Conservation (phyloP, 2,329 filamentous ascomycete genomes). For the Aspergillus vadensis region DNA sequence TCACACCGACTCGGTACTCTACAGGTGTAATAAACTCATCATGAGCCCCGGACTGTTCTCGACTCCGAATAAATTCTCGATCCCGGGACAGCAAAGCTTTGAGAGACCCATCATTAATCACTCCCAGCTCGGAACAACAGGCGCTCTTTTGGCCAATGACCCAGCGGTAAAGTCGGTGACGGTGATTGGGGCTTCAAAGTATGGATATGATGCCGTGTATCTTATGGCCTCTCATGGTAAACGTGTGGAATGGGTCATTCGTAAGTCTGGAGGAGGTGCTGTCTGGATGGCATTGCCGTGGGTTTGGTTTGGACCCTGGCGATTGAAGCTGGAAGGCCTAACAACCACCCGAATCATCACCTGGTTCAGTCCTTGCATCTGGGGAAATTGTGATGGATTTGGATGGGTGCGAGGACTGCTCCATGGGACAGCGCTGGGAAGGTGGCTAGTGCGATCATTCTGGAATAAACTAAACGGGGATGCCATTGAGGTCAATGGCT, state of each 20-base stretch:
- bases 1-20: neutral
- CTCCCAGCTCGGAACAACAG: neutral
- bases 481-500: slow-evolving; percentile 3
- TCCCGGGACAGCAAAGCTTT: slow-evolving; percentile 1
- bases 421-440: slow-evolving; percentile 2
- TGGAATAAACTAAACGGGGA: slow-evolving; percentile 9
- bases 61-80: neutral
- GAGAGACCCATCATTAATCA: slow-evolving; percentile 3
- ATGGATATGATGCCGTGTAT: slow-evolving; percentile 7
- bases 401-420: neutral
- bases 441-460: slow-evolving; percentile 3
- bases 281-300: neutral
- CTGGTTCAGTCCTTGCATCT: slow-evolving; percentile 10
- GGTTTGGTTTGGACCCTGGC: neutral
- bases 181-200: slow-evolving; percentile 6
- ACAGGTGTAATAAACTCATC: slow-evolving; percentile 7
- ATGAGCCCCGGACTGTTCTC: slow-evolving; percentile 5
- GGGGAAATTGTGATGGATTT: slow-evolving; percentile 2
- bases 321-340: neutral
- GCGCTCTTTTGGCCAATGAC: neutral
- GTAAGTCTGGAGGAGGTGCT: slow-evolving; percentile 4
- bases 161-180: slow-evolving; percentile 5
- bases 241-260: slow-evolving; percentile 8
- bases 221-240: slow-evolving; percentile 7
- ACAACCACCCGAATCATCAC: neutral